Evolutionary conservation across 2,329 filamentous ascomycete genomes (phyloP).

Genomic region (Rasamsonia emersonii): DNA sequence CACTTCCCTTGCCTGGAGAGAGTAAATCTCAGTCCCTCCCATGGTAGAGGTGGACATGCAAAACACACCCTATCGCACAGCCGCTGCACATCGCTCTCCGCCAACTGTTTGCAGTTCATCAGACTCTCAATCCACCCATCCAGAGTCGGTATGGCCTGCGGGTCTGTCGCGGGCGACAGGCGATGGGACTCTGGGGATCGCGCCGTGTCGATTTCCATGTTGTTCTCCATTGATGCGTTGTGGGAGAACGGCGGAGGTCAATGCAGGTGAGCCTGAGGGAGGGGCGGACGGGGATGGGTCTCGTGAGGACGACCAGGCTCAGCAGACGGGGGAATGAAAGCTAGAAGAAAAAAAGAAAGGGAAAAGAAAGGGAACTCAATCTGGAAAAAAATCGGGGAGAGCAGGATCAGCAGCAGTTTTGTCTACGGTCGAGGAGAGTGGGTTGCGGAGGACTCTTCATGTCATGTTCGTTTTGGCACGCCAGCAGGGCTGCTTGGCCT

Average conservation of each 20-base stretch:
- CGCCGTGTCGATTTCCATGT: constrained; percentile 92
- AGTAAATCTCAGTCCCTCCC: constrained; percentile 11
- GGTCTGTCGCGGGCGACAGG: constrained; percentile 68
- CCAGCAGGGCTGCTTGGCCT: no score
- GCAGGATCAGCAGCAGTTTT: no score
- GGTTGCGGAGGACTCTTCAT: constrained; percentile 3
- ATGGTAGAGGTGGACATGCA: constrained; percentile 6
- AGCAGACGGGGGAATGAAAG: constrained; percentile 8
- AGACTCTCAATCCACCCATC: constrained; percentile 98
- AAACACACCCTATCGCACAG: constrained; percentile 87
- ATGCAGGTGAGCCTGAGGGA: constrained; percentile 16
- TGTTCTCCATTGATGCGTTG: constrained; percentile 68
- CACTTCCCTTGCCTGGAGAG: constrained; percentile 75
- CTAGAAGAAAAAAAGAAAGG: constrained; percentile 14
- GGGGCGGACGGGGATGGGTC: constrained; percentile 10
- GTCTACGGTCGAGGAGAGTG: constrained; percentile 5
- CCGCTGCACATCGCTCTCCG: constrained; percentile 87
- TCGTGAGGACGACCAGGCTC: constrained; percentile 7
- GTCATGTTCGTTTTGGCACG: constrained; percentile 6
- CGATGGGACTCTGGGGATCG: constrained; percentile 72
- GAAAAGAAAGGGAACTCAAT: background rate
- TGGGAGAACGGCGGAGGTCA: constrained; percentile 16
- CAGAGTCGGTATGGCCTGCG: constrained; percentile 81
- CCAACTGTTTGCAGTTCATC: constrained; percentile 97
- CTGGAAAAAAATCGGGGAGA: no score